Percentiles rank a stretch among this genome's conserved stretches.
phyloP scores from a whole-genome alignment of 2,329 filamentous ascomycete species.

The Sarocladium brachiariae region DNA sequence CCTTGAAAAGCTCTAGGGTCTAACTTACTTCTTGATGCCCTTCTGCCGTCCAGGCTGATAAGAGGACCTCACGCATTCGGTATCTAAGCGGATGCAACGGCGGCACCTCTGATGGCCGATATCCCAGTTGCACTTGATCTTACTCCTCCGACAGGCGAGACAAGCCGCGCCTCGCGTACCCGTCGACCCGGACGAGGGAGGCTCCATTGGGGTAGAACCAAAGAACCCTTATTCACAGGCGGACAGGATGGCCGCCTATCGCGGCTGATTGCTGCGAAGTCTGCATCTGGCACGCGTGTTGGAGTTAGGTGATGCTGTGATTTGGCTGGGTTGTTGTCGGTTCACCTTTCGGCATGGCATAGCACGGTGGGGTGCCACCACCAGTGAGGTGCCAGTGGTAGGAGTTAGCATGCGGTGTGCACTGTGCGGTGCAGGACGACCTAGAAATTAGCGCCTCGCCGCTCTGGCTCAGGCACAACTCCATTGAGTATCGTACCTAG shows the following conservation, averaged over 20 bases:
- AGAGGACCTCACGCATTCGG: conserved; percentile 62
- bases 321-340: too few species aligned
- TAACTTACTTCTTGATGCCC: conserved; percentile 64
- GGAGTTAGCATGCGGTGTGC: too few species aligned
- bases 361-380: too few species aligned
- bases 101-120: conserved; percentile 47
- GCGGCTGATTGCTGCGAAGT: not conserved
- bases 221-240: not conserved
- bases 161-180: conserved; percentile 44
- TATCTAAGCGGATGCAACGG: conserved; percentile 49
- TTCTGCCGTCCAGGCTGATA: conserved; percentile 69
- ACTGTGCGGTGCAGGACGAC: too few species aligned
- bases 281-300: not conserved
- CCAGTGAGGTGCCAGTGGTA: too few species aligned
- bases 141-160: conserved; percentile 58
- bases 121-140: conserved; percentile 57
- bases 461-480: too few species aligned
- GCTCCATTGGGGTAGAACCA: conserved; percentile 10
- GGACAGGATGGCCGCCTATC: not conserved
- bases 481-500: too few species aligned
- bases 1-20: not conserved
- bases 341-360: too few species aligned
- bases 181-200: conserved; percentile 13
- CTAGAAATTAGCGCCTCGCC: too few species aligned
- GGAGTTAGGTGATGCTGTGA: not conserved